These are phyloP conservation scores for Ramalina intermedia DNA, from an alignment of 495 filamentous ascomycete genomes.

Conservation along the genomic window DNA sequence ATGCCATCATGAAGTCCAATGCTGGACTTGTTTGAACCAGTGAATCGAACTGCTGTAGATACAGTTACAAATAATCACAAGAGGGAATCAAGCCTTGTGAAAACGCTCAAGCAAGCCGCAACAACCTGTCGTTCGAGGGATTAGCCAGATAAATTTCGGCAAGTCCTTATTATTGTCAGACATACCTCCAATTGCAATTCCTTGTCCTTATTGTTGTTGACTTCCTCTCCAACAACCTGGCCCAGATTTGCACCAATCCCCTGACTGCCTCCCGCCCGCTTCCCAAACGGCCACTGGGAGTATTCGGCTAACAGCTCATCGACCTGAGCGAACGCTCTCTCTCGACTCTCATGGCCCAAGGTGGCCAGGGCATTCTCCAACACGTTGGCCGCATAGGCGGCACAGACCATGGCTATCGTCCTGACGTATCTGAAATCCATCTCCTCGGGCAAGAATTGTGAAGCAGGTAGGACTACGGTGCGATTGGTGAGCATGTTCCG, in stretches of 20 bases:
- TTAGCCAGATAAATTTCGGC: neutral
- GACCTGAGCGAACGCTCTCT: conserved; percentile 89
- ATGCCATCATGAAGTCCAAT: too few relatives aligned
- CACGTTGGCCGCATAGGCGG: conserved; percentile 95
- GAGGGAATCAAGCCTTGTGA: conserved; percentile 87
- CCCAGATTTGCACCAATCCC: conserved; percentile 88
- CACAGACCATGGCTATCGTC: conserved; percentile 91
- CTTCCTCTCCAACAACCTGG: conserved; percentile 76
- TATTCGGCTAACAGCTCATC: conserved; percentile 93
- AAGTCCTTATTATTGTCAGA: conserved; percentile 1
- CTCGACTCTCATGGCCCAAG: conserved; percentile 83
- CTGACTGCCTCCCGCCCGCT: conserved; percentile 53
- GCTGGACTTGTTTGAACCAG: too few relatives aligned
- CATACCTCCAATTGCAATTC: conserved; percentile 88
- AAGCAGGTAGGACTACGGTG: conserved; percentile 74
- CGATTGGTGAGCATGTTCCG: conserved; percentile 85
- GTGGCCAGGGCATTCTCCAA: conserved; percentile 92
- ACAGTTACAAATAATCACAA: conserved; percentile 37
- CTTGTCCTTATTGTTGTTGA: conserved; percentile 71
- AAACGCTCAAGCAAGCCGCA: conserved; percentile 89
- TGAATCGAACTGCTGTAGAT: too few relatives aligned
- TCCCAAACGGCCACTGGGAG: conserved; percentile 90
- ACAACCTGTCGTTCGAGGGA: conserved; percentile 43
- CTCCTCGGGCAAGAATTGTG: conserved; percentile 81
- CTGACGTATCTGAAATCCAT: conserved; percentile 84